Conservation (phyloP, 2,329 filamentous ascomycete species). For the Stachybotrys chartarum region DNA sequence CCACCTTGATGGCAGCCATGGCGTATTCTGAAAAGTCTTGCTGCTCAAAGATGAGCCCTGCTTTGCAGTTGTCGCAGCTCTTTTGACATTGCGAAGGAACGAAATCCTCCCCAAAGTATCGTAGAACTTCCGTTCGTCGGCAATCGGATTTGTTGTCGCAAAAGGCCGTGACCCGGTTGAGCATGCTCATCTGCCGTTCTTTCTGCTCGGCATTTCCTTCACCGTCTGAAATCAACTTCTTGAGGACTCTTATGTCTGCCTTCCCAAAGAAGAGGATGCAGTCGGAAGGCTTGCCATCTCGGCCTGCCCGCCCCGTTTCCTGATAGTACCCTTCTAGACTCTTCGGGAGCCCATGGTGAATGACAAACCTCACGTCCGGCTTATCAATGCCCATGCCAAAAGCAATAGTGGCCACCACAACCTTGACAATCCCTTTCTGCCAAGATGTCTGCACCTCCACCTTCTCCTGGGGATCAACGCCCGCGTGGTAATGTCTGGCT, state of each 20-base stretch:
- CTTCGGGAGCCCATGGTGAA: conserved; percentile 89
- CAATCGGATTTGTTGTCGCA: conserved; percentile 89
- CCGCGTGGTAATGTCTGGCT: conserved; percentile 82
- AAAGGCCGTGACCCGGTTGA: conserved; percentile 76
- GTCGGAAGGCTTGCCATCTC: conserved; percentile 79
- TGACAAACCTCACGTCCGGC: conserved; percentile 89
- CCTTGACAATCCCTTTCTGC: conserved; percentile 73
- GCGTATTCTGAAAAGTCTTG: conserved; percentile 75
- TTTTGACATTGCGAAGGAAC: conserved; percentile 61
- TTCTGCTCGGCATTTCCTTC: conserved; percentile 75
- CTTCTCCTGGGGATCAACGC: conserved; percentile 62
- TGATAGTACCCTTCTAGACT: conserved; percentile 98
- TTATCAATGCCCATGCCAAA: conserved; percentile 99
- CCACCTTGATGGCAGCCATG: conserved; percentile 60
- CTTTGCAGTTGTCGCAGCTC: conserved; percentile 85
- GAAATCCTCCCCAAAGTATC: conserved; percentile 92
- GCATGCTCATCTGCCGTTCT: conserved; percentile 75
- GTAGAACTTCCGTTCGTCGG: conserved; percentile 76
- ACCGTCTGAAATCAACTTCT: conserved; percentile 75
- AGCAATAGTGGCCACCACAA: conserved; percentile 96
- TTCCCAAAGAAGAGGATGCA: conserved; percentile 90
- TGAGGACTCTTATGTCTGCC: conserved; percentile 64
- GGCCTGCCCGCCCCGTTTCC: conserved; percentile 89
- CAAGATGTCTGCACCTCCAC: conserved; percentile 67
- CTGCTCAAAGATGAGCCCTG: conserved; percentile 60